These are phyloP conservation scores for Linum usitatissimum DNA, from an alignment of 345 rosid species.

Conservation along the genomic window DNA sequence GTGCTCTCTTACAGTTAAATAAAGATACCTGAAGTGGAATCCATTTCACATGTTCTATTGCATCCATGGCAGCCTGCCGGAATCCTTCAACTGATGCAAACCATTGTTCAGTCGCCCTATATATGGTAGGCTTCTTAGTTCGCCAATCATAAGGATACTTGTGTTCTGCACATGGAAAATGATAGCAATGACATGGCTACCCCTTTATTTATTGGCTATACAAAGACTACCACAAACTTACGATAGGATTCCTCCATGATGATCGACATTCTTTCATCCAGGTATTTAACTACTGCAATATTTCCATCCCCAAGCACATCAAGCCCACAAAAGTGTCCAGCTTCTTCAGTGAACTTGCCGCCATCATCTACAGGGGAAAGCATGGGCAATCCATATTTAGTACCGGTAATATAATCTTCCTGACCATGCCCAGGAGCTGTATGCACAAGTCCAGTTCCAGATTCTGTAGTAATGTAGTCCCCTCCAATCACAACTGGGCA, in stretches of 20 bases:
- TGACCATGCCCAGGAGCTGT: constrained; percentile 99
- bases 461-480: constrained; percentile 93
- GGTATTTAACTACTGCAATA: constrained; percentile 58
- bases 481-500: constrained; percentile 89
- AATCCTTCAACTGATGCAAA: constrained; percentile 97
- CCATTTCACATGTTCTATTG: constrained; percentile 79
- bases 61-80: constrained; percentile 68
- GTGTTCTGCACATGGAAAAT: constrained; percentile 43
- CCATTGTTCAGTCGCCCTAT: constrained; percentile 99
- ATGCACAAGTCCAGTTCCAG: constrained; percentile 96
- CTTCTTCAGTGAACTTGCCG: constrained; percentile 90
- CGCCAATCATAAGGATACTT: constrained; percentile 99
- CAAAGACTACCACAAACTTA: constrained; percentile 21
- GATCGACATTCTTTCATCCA: constrained; percentile 58
- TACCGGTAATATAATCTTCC: constrained; percentile 82
- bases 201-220: not conserved
- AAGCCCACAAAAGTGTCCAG: constrained; percentile 74
- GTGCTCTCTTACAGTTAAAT: constrained; percentile 3
- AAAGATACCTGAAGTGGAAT: constrained; percentile 74
- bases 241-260: constrained; percentile 88
- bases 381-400: constrained; percentile 76
- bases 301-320: constrained; percentile 92
- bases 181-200: constrained; percentile 5
- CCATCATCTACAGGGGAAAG: constrained; percentile 82
- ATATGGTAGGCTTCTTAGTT: constrained; percentile 86